Percentiles rank a stretch among this genome's conserved stretches.
phyloP scores from a whole-genome alignment of 176 grass and related monocot species.

The Oryza meyeriana region DNA sequence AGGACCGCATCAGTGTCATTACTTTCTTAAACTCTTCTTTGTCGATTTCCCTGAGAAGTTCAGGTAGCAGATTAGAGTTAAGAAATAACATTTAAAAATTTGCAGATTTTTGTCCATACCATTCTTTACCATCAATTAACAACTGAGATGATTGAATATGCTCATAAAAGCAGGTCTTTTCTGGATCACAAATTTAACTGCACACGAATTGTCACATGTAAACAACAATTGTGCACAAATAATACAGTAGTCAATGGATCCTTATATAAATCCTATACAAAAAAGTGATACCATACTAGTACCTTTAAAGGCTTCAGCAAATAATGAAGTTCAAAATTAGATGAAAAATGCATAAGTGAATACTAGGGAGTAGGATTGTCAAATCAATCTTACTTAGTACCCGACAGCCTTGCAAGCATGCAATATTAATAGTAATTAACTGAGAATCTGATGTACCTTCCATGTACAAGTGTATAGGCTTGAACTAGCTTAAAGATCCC shows the following conservation, averaged over 20 bases:
- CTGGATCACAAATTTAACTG: slow-evolving; percentile 41
- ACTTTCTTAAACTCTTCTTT: slow-evolving; percentile 98
- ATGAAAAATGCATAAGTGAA: background rate
- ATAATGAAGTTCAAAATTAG: background rate
- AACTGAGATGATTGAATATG: slow-evolving; percentile 33
- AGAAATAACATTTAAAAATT: slow-evolving; percentile 24
- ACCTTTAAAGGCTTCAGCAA: background rate
- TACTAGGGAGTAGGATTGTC: background rate
- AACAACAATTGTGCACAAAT: slow-evolving; percentile 35
- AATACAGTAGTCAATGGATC: background rate
- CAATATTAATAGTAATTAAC: background rate
- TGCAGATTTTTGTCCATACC: slow-evolving; percentile 38
- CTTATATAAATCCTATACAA: background rate
- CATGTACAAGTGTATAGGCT: background rate
- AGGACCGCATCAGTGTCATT: slow-evolving; percentile 85
- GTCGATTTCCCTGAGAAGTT: slow-evolving; percentile 79
- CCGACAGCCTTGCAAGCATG: background rate
- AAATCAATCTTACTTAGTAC: slow-evolving; percentile 4
- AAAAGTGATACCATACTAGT: background rate
- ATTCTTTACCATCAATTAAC: slow-evolving; percentile 46
- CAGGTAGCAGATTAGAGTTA: slow-evolving; percentile 32
- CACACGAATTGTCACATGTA: slow-evolving; percentile 43
- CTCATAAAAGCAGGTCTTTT: slow-evolving; percentile 32
- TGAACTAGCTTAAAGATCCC: background rate
- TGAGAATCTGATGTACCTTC: background rate